These are phyloP conservation scores for Gossypioides kirkii DNA, from an alignment of 345 rosid genomes.

Conservation along the genomic window DNA sequence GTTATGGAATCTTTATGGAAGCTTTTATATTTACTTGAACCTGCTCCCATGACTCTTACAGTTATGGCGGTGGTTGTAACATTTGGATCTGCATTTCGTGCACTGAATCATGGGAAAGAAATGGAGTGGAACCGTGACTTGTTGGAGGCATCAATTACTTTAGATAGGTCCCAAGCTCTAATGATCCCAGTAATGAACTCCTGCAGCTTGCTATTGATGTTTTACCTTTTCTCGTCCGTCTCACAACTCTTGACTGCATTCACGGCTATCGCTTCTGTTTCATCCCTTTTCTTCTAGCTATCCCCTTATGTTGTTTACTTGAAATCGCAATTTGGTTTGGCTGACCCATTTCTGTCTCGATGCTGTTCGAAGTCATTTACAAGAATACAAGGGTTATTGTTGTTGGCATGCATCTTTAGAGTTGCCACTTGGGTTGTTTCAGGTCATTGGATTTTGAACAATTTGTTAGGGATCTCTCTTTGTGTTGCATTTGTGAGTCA, in stretches of 20 bases:
- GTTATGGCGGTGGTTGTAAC: conserved; percentile 80
- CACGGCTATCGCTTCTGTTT: conserved; percentile 83
- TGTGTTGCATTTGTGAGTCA: conserved; percentile 96
- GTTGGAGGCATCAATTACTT: conserved; percentile 74
- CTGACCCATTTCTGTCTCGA: conserved; percentile 79
- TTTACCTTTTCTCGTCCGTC: conserved; percentile 87
- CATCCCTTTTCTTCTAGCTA: conserved; percentile 79
- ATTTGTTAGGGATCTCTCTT: conserved; percentile 81
- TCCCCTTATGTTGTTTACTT: conserved; percentile 54
- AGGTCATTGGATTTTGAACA: conserved; percentile 95
- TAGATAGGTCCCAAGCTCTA: conserved; percentile 82
- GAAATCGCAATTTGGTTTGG: conserved; percentile 57
- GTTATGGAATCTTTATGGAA: conserved; percentile 81
- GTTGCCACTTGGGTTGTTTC: conserved; percentile 88
- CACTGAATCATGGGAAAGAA: conserved; percentile 86
- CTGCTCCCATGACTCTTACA: conserved; percentile 80
- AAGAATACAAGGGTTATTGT: conserved; percentile 55
- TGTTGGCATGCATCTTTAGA: conserved; percentile 41
- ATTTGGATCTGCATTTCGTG: conserved; percentile 86
- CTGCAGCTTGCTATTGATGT: conserved; percentile 92
- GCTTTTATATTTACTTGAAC: conserved; percentile 77
- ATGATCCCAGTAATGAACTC: conserved; percentile 99
- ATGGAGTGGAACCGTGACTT: conserved; percentile 90
- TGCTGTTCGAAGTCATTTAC: conserved; percentile 85
- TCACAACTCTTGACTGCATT: conserved; percentile 85